Conservation (phyloP, 2,329 filamentous ascomycete genomes). For the Sordariomycetes sp. region DNA sequence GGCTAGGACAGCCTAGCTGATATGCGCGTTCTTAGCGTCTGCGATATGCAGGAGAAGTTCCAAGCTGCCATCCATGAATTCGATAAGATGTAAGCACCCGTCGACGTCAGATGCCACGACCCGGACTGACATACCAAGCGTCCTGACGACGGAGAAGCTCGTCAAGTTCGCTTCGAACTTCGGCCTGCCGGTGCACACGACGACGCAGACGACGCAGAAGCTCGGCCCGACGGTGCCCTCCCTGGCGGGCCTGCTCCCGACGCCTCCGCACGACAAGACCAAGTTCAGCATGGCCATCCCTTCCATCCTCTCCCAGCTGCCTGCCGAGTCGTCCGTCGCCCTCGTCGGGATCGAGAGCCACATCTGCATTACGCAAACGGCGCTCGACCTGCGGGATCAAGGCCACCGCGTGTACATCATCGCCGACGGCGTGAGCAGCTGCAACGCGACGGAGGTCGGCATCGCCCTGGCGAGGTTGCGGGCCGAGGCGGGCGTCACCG, state of each 20-base stretch:
- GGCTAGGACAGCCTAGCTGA: neutral
- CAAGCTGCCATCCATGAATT: slow-evolving; percentile 75
- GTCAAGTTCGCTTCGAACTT: slow-evolving; percentile 56
- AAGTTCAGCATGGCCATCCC: slow-evolving; percentile 82
- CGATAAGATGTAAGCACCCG: slow-evolving; percentile 68
- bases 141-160: slow-evolving; percentile 60
- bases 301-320: slow-evolving; percentile 34
- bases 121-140: slow-evolving; percentile 31
- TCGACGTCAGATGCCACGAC: slow-evolving; percentile 1
- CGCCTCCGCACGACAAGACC: slow-evolving; percentile 69
- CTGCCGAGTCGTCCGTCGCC: slow-evolving; percentile 47
- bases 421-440: slow-evolving; percentile 83
- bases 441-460: slow-evolving; percentile 71
- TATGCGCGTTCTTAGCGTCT: slow-evolving; percentile 54
- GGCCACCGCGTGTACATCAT: slow-evolving; percentile 81
- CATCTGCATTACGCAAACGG: slow-evolving; percentile 91
- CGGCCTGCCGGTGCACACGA: slow-evolving; percentile 71
- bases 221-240: slow-evolving; percentile 75
- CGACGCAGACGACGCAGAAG: slow-evolving; percentile 72
- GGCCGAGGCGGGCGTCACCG: slow-evolving; percentile 57
- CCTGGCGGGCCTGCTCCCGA: slow-evolving; percentile 47
- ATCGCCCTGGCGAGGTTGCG: slow-evolving; percentile 71
- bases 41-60: slow-evolving; percentile 94
- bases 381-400: slow-evolving; percentile 64
- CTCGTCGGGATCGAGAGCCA: slow-evolving; percentile 90